Evolutionary conservation across 1,284 basidiomycete genomes (phyloP).

Genomic region (Pseudozyma sp.): DNA sequence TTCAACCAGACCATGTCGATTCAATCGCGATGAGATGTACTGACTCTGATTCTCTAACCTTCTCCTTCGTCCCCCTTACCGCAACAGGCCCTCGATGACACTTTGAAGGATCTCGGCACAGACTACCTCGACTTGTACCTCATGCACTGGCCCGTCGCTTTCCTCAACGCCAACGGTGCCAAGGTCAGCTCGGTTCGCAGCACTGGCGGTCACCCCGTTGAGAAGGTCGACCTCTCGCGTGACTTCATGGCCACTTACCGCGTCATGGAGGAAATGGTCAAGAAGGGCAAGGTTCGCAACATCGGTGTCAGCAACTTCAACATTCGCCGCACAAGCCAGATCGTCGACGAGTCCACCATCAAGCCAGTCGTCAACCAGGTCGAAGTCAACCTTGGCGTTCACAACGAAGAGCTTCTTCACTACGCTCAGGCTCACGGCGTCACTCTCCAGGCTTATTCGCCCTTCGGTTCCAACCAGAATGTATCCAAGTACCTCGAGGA

Average conservation of each 20-base stretch:
- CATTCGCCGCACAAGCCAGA: conserved; percentile 58
- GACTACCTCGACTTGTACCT: conserved; percentile 84
- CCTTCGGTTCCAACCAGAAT: conserved; percentile 57
- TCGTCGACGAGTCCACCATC: conserved; percentile 42
- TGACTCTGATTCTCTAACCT: not conserved
- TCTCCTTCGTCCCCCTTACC: not conserved
- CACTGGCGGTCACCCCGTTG: conserved; percentile 72
- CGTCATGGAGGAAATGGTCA: conserved; percentile 64
- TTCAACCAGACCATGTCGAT: not conserved
- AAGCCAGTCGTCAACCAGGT: conserved; percentile 65
- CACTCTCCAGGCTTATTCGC: conserved; percentile 61
- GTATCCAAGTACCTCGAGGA: conserved; percentile 52
- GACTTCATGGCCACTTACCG: conserved; percentile 59
- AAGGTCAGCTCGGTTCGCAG: conserved; percentile 54
- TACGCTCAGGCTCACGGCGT: conserved; percentile 71
- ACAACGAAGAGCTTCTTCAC: conserved; percentile 81
- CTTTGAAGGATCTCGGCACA: conserved; percentile 78
- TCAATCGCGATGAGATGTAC: not conserved
- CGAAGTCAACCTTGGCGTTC: conserved; percentile 71
- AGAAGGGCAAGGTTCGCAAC: conserved; percentile 64
- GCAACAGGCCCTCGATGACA: conserved; percentile 75
- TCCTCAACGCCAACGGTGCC: conserved; percentile 58
- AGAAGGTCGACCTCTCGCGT: conserved; percentile 75
- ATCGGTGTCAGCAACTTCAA: conserved; percentile 75
- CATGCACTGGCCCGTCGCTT: conserved; percentile 77